Conservation (phyloP, 805 yeast species). For the Brettanomyces naardenensis region DNA sequence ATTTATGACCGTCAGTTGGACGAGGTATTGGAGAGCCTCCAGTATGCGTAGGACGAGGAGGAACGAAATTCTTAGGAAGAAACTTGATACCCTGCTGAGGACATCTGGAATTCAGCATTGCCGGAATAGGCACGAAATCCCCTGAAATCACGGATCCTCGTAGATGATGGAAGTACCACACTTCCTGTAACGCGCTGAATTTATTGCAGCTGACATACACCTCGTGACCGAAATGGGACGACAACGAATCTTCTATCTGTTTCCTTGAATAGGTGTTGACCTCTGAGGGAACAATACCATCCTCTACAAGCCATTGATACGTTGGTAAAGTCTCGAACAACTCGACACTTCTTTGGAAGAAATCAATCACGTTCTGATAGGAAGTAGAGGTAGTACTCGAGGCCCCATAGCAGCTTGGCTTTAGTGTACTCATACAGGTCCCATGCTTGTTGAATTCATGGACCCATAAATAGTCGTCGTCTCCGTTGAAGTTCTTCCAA, state of each 20-base stretch:
- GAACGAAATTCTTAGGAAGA: conserved; percentile 48
- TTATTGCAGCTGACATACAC: conserved; percentile 58
- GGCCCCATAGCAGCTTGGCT: conserved; percentile 57
- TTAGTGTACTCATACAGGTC: conserved; percentile 79
- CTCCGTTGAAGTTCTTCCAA: conserved; percentile 72
- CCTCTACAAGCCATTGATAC: conserved; percentile 51
- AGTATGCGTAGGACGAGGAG: conserved; percentile 24
- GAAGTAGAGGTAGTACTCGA: conserved; percentile 13
- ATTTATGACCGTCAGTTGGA: conserved; percentile 26
- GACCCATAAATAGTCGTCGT: conserved; percentile 69
- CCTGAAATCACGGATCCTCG: conserved; percentile 68
- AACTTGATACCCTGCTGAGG: conserved; percentile 62
- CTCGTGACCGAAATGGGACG: conserved; percentile 41
- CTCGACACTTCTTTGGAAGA: conserved; percentile 51
- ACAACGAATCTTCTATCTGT: conserved; percentile 47
- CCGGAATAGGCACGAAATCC: conserved; percentile 54
- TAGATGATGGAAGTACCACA: conserved; percentile 77
- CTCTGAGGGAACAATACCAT: conserved; percentile 64
- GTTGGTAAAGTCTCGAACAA: conserved; percentile 58
- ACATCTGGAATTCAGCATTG: conserved; percentile 52
- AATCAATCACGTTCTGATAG: conserved; percentile 55
- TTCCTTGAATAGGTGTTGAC: conserved; percentile 47
- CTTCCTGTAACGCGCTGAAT: conserved; percentile 43
- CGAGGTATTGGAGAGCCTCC: conserved; percentile 11
- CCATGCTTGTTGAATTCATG: conserved; percentile 95